These are phyloP conservation scores for Chalciporus piperatus DNA, from an alignment of 768 basidiomycete species.

Conservation along the genomic window DNA sequence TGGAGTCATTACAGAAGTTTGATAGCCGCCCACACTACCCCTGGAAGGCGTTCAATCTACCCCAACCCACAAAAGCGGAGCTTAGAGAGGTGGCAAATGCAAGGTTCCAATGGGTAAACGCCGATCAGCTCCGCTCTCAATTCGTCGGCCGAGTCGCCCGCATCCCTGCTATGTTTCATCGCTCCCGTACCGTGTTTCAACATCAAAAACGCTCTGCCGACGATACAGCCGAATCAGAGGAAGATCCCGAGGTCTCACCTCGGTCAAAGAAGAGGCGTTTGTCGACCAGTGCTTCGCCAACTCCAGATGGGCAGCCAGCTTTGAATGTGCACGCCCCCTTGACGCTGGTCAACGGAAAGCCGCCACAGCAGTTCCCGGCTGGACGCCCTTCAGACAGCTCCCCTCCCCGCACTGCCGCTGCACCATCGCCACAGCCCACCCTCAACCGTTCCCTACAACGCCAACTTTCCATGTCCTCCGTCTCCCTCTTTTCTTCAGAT, in stretches of 20 bases:
- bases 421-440: conserved; percentile 8
- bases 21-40: conserved; percentile 25
- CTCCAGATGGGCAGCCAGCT: conserved; percentile 3
- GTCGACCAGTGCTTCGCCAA: background rate
- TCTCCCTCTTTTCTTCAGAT: conserved; percentile 10
- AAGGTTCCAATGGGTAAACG: conserved; percentile 32
- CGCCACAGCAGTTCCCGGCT: conserved; percentile 30
- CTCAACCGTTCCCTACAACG: conserved; percentile 25
- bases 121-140: conserved; percentile 27
- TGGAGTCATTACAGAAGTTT: conserved; percentile 25
- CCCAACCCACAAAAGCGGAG: conserved; percentile 25
- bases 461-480: conserved; percentile 25
- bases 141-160: conserved; percentile 24
- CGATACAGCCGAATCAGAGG: conserved; percentile 7
- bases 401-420: background rate
- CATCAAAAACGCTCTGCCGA: conserved; percentile 25
- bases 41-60: conserved; percentile 23
- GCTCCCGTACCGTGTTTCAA: conserved; percentile 2
- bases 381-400: conserved; percentile 15
- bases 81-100: conserved; percentile 24
- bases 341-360: conserved; percentile 28
- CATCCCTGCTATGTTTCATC: conserved; percentile 13
- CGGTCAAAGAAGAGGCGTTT: conserved; percentile 27
- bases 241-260: conserved; percentile 14
- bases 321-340: conserved; percentile 11